These are phyloP conservation scores for Jacaranda copaia DNA, from an alignment of 257 asterid genomes.

Conservation along the genomic window DNA sequence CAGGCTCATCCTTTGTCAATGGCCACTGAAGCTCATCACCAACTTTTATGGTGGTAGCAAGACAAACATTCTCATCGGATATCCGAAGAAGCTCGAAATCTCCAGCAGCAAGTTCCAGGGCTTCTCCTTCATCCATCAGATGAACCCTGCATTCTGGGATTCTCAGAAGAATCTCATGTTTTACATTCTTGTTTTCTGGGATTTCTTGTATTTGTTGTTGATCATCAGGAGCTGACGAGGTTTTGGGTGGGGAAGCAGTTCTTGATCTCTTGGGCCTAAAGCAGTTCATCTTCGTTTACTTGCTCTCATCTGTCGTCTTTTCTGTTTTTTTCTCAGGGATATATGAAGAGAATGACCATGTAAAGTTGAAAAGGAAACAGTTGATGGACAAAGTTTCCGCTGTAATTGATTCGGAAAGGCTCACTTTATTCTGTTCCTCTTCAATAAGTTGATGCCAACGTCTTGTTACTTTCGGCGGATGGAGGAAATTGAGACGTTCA, in stretches of 20 bases:
- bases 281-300: constrained; percentile 53
- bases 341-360: background rate
- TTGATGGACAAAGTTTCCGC: constrained; percentile 33
- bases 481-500: constrained; percentile 20
- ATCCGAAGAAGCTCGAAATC: constrained; percentile 57
- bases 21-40: constrained; percentile 89
- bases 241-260: constrained; percentile 30
- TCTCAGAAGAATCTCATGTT: constrained; percentile 54
- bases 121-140: constrained; percentile 73
- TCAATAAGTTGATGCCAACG: constrained; percentile 41
- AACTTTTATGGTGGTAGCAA: constrained; percentile 72
- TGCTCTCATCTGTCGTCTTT: background rate
- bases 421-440: constrained; percentile 64
- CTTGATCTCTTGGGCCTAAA: constrained; percentile 57
- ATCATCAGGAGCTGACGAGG: background rate
- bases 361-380: constrained; percentile 24
- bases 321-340: background rate
- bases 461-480: constrained; percentile 57
- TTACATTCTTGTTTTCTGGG: constrained; percentile 49
- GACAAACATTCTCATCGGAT: constrained; percentile 53
- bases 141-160: constrained; percentile 74
- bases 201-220: constrained; percentile 37
- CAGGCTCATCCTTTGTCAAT: constrained; percentile 79
- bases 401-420: constrained; percentile 41
- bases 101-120: constrained; percentile 65